Evolutionary conservation across 352 stramenopile genomes (phyloP).

Genomic region (Phytophthora chlamydospora): DNA sequence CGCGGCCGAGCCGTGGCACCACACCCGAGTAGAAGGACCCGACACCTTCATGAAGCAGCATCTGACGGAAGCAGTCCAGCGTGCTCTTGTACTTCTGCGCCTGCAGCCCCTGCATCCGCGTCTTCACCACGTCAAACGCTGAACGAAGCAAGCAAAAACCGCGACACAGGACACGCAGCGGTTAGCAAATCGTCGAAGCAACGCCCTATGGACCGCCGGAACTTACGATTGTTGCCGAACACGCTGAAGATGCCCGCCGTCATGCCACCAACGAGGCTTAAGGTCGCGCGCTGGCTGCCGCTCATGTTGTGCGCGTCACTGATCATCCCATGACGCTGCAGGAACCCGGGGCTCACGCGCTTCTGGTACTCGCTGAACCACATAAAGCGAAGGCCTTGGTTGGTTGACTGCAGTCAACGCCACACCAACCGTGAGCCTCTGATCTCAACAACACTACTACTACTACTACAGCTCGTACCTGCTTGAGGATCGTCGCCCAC

Average conservation of each 20-base stretch:
- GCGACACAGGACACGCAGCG: slow-evolving; percentile 19
- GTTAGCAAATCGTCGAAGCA: slow-evolving; percentile 22
- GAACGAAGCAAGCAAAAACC: slow-evolving; percentile 11
- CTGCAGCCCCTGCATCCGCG: slow-evolving; percentile 82
- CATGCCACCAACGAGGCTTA: slow-evolving; percentile 96
- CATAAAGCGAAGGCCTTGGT: slow-evolving; percentile 97
- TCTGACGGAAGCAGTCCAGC: slow-evolving; percentile 92
- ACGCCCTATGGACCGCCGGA: slow-evolving; percentile 18
- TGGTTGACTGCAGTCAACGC: slow-evolving; percentile 72
- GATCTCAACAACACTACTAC: neutral
- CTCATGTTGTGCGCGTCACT: slow-evolving; percentile 78
- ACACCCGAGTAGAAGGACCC: slow-evolving; percentile 93
- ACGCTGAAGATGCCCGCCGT: slow-evolving; percentile 96
- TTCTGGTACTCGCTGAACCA: slow-evolving; percentile 97
- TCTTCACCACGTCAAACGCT: slow-evolving; percentile 89
- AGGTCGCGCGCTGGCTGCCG: slow-evolving; percentile 69
- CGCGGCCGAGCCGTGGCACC: slow-evolving; percentile 91
- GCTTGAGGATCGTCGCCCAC: slow-evolving; percentile 95
- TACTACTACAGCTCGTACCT: slow-evolving; percentile 49
- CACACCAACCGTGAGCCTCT: slow-evolving; percentile 10
- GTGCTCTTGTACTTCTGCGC: slow-evolving; percentile 81
- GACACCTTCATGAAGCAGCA: slow-evolving; percentile 88
- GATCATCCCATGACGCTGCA: slow-evolving; percentile 59
- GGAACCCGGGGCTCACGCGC: slow-evolving; percentile 56
- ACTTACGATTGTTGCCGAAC: slow-evolving; percentile 96